phyloP scores from a whole-genome alignment of 2,329 filamentous ascomycete genomes.

The Ophiostoma triangulosporum region DNA sequence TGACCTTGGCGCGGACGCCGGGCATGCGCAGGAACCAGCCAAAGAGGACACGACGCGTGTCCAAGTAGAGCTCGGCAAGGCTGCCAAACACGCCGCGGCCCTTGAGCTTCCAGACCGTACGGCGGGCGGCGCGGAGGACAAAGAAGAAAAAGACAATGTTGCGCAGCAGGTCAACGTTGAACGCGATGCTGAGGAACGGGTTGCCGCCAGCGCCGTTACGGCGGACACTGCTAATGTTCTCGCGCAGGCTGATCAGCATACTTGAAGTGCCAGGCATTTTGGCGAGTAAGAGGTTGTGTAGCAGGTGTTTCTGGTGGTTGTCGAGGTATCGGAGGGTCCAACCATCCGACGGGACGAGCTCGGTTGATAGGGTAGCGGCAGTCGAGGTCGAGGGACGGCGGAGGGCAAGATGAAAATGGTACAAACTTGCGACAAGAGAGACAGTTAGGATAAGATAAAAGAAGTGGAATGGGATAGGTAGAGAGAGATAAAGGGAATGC shows the following conservation, averaged over 20 bases:
- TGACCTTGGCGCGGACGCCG: conserved; percentile 73
- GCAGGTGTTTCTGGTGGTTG: neutral
- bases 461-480: neutral
- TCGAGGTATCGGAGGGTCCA: neutral
- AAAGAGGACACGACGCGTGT: conserved; percentile 61
- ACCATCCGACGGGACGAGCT: too few relatives aligned
- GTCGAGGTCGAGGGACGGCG: neutral
- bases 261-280: conserved; percentile 54
- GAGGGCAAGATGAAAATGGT: neutral
- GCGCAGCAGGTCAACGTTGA: conserved; percentile 62
- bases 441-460: neutral
- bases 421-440: neutral
- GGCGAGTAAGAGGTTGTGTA: neutral
- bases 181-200: conserved; percentile 33
- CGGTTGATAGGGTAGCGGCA: neutral
- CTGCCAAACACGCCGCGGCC: conserved; percentile 80
- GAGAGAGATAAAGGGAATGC: neutral
- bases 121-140: conserved; percentile 68
- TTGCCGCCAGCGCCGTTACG: conserved; percentile 33
- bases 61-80: conserved; percentile 57
- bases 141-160: conserved; percentile 87
- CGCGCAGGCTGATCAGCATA: conserved; percentile 57
- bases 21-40: conserved; percentile 76
- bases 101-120: conserved; percentile 69
- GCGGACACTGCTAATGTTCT: conserved; percentile 49